These are phyloP conservation scores for Omphalea diandra DNA, from an alignment of 441 rosid species.

Conservation along the genomic window DNA sequence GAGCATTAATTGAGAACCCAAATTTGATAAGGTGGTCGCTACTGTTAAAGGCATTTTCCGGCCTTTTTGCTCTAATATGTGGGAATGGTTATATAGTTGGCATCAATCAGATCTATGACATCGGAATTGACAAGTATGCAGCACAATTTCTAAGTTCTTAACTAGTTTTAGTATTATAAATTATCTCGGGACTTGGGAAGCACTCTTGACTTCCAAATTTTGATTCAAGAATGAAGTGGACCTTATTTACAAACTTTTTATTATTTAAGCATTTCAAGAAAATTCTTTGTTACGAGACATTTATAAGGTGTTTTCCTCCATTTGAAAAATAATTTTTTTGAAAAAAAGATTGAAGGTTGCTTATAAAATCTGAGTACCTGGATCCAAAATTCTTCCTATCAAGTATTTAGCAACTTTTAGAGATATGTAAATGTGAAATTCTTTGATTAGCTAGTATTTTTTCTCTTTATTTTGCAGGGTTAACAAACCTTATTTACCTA, in stretches of 20 bases:
- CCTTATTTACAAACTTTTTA: background rate
- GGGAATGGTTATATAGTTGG: constrained; percentile 98
- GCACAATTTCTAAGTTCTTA: background rate
- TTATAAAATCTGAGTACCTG: background rate
- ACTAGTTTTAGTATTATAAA: background rate
- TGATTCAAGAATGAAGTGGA: background rate
- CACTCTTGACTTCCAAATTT: constrained; percentile 5
- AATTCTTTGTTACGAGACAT: background rate
- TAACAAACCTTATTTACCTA: constrained; percentile 95
- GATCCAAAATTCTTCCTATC: constrained; percentile 6
- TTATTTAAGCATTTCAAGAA: background rate
- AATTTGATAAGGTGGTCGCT: constrained; percentile 81
- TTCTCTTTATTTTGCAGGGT: constrained; percentile 62
- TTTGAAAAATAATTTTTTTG: constrained; percentile 4
- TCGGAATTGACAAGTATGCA: constrained; percentile 91
- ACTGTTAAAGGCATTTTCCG: constrained; percentile 74
- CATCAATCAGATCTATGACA: constrained; percentile 95
- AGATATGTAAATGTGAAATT: constrained; percentile 4
- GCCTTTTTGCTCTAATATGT: constrained; percentile 84
- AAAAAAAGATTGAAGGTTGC: background rate
- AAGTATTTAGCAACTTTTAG: constrained; percentile 5
- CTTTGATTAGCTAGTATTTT: constrained; percentile 11
- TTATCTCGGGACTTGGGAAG: constrained; percentile 4
- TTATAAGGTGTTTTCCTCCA: background rate
- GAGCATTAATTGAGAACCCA: constrained; percentile 84